A percentile compares a stretch with the other conserved stretches of the same genome.
Evolutionary conservation across 495 filamentous ascomycete species (phyloP).

Genomic region (Penicillium chermesinum): DNA sequence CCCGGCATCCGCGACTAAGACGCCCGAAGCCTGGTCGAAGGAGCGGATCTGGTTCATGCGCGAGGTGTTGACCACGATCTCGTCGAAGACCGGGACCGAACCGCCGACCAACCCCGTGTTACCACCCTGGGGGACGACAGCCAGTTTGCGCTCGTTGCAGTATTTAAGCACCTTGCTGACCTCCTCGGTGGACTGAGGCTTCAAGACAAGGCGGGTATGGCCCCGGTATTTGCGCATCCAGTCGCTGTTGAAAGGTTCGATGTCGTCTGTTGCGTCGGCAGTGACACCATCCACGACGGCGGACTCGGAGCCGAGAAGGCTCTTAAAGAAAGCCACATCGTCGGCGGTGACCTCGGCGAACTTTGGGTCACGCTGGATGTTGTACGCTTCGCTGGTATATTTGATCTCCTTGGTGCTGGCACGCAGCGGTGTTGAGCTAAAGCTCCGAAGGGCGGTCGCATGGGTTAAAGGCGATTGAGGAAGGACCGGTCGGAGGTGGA

Average conservation of each 20-base stretch:
- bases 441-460: conserved; percentile 26
- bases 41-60: conserved; percentile 86
- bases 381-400: conserved; percentile 78
- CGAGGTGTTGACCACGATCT: conserved; percentile 86
- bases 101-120: conserved; percentile 95
- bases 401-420: conserved; percentile 47
- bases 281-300: conserved; percentile 83
- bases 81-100: conserved; percentile 92
- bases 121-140: conserved; percentile 95
- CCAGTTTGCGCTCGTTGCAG: conserved; percentile 85
- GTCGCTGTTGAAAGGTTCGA: conserved; percentile 91
- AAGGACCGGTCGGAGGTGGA: conserved; percentile 19
- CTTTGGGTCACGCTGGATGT: conserved; percentile 68
- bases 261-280: conserved; percentile 64
- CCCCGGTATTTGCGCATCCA: conserved; percentile 99
- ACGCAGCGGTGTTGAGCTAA: conserved; percentile 27
- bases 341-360: conserved; percentile 65
- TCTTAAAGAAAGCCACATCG: conserved; percentile 75
- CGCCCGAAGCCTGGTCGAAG: conserved; percentile 90
- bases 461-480: conserved; percentile 12
- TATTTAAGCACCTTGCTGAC: conserved; percentile 84
- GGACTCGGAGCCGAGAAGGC: conserved; percentile 65
- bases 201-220: conserved; percentile 79
- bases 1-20: conserved; percentile 84
- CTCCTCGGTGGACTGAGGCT: conserved; percentile 74